A percentile compares a stretch with the other conserved stretches of the same genome.
phyloP scores from a whole-genome alignment of 169 alveolate genomes.

The Eimeria falciformis region DNA sequence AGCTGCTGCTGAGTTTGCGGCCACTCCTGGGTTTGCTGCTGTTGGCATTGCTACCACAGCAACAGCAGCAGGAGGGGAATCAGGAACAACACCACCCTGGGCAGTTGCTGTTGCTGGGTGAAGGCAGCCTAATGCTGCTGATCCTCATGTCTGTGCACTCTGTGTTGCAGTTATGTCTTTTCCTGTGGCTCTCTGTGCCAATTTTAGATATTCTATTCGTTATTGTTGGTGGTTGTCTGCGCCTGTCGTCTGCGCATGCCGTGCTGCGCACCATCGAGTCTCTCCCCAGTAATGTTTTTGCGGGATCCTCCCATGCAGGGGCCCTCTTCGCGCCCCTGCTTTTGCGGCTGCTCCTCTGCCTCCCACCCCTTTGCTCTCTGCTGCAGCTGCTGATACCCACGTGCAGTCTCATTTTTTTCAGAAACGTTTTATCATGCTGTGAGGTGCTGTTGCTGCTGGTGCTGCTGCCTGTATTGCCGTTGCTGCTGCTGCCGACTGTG shows the following conservation, averaged over 20 bases:
- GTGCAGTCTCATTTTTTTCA: slow-evolving; percentile 21
- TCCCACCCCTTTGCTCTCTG: slow-evolving; percentile 24
- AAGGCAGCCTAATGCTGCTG: slow-evolving; percentile 37
- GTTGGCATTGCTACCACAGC: not conserved
- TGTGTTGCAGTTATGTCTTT: not conserved
- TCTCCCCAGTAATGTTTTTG: not conserved
- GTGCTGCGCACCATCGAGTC: slow-evolving; percentile 21
- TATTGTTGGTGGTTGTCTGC: slow-evolving; percentile 15
- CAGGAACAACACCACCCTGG: not conserved
- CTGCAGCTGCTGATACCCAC: slow-evolving; percentile 41
- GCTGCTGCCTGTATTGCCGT: not conserved
- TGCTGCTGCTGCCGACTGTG: not conserved
- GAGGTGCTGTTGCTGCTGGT: slow-evolving; percentile 12
- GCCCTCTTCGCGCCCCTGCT: not conserved
- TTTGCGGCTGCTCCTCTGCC: slow-evolving; percentile 28
- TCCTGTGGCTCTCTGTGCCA: not conserved
- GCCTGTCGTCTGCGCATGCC: slow-evolving; percentile 20
- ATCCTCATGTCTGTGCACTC: not conserved
- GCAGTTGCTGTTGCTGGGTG: slow-evolving; percentile 3
- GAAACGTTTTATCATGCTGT: slow-evolving; percentile 19
- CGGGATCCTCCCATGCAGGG: not conserved
- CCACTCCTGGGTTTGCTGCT: not conserved
- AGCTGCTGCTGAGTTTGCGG: slow-evolving; percentile 17
- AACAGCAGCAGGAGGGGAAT: not conserved
- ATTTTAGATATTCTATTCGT: not conserved